phyloP scores from a whole-genome alignment of 2,329 filamentous ascomycete species.

The Aspergillus phoenicis region DNA sequence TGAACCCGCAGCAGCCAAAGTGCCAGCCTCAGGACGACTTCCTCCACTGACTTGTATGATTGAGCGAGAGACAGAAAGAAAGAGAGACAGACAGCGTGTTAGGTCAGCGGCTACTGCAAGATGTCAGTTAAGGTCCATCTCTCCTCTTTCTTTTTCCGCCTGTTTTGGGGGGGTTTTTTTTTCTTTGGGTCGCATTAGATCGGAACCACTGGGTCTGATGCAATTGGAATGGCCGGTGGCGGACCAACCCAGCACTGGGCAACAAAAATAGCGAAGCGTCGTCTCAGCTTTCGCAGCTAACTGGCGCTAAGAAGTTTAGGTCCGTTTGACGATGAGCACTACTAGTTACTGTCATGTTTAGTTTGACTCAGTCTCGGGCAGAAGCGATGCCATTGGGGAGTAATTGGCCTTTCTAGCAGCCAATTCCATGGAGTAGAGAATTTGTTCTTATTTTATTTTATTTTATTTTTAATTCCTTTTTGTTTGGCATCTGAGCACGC shows the following conservation, averaged over 20 bases:
- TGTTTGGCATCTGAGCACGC: neutral
- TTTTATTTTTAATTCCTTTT: too few species aligned
- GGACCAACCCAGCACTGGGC: slow-evolving; percentile 2
- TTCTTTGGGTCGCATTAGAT: slow-evolving; percentile 1
- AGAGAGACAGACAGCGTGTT: neutral
- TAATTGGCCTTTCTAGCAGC: too few species aligned
- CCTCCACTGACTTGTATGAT: neutral
- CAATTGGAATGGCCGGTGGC: slow-evolving; percentile 7
- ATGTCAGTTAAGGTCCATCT: slow-evolving; percentile 4
- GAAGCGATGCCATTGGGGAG: slow-evolving; percentile 1
- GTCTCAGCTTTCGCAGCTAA: slow-evolving; percentile 3
- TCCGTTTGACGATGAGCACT: slow-evolving; percentile 4
- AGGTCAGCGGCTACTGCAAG: slow-evolving; percentile 6
- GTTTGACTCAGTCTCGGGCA: neutral
- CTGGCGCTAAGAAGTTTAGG: slow-evolving; percentile 1
- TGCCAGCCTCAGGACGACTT: slow-evolving; percentile 8
- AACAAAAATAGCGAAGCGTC: slow-evolving; percentile 6
- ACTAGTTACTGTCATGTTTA: neutral
- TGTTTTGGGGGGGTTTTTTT: too few species aligned
- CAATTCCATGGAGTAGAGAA: neutral
- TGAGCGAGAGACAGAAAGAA: neutral
- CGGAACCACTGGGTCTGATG: slow-evolving; percentile 8
- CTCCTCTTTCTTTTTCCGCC: neutral
- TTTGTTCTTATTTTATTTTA: neutral
- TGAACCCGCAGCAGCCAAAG: neutral